These are phyloP conservation scores for Nephromyces sp. DNA, from an alignment of 169 alveolate genomes.

Conservation along the genomic window DNA sequence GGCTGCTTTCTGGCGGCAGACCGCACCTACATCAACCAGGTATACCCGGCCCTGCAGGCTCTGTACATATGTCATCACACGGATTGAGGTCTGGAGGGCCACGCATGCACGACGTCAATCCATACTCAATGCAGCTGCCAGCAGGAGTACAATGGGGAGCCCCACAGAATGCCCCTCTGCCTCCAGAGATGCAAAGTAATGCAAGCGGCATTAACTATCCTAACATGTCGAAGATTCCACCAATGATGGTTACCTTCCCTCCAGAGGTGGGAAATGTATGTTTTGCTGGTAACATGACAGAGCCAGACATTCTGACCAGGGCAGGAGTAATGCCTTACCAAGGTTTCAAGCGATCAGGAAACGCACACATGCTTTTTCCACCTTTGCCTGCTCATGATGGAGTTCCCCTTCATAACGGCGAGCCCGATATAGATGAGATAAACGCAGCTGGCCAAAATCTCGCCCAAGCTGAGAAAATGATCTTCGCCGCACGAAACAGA, in stretches of 20 bases:
- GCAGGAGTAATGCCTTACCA: conserved; percentile 52
- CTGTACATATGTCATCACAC: conserved; percentile 9
- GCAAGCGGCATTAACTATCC: conserved; percentile 11
- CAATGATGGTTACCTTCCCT: conserved; percentile 55
- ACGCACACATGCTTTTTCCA: conserved; percentile 52
- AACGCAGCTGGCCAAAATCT: no score
- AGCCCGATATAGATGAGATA: background rate
- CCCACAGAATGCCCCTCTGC: conserved; percentile 35
- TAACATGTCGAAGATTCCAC: conserved; percentile 36
- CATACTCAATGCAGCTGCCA: conserved; percentile 38
- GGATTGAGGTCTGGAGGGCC: conserved; percentile 4
- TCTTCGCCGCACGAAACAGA: no score
- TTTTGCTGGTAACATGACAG: conserved; percentile 40
- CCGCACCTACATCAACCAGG: background rate
- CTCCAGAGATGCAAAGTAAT: conserved; percentile 1
- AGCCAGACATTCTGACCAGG: conserved; percentile 52
- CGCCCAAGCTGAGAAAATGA: no score
- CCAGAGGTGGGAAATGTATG: conserved; percentile 54
- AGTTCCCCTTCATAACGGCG: conserved; percentile 36
- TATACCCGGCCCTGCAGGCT: background rate
- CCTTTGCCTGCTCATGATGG: conserved; percentile 50
- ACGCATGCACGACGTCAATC: conserved; percentile 25
- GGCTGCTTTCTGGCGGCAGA: background rate
- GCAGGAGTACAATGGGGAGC: conserved; percentile 50
- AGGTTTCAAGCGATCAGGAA: conserved; percentile 42